phyloP scores from a whole-genome alignment of 257 asterid species.

The Gynochthodes officinalis region DNA sequence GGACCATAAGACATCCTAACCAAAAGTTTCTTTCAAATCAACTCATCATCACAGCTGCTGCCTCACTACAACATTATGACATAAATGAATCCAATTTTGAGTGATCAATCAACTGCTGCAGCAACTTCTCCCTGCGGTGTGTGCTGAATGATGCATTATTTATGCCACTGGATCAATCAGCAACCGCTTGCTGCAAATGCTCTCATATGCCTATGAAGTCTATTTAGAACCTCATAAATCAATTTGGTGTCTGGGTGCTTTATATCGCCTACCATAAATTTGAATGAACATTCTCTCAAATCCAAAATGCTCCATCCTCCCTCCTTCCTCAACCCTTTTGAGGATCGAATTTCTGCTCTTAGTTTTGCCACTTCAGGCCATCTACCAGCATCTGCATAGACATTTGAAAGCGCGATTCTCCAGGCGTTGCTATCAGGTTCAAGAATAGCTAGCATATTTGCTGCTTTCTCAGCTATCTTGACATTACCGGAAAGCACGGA shows the following conservation, averaged over 20 bases:
- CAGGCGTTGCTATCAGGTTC: slow-evolving; percentile 38
- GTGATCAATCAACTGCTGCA: too few species aligned
- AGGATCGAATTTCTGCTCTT: slow-evolving; percentile 33
- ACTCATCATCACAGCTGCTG: too few species aligned
- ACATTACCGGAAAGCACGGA: slow-evolving; percentile 22
- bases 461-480: slow-evolving; percentile 38
- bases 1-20: too few species aligned
- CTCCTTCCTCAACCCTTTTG: slow-evolving; percentile 31
- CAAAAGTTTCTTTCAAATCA: too few species aligned
- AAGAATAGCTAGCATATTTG: slow-evolving; percentile 26
- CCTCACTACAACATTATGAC: too few species aligned
- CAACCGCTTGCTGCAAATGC: neutral
- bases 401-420: slow-evolving; percentile 46
- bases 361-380: slow-evolving; percentile 35
- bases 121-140: too few species aligned
- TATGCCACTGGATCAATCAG: too few species aligned
- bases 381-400: slow-evolving; percentile 33
- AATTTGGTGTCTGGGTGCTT: slow-evolving; percentile 17
- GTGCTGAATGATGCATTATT: too few species aligned
- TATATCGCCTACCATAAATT: slow-evolving; percentile 41
- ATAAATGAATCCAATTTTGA: too few species aligned
- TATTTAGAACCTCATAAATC: slow-evolving; percentile 26
- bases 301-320: slow-evolving; percentile 51
- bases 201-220: slow-evolving; percentile 30
- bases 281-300: slow-evolving; percentile 27